Percentiles rank a stretch among this genome's conserved stretches.
Conservation (phyloP, 306 rosid genomes). For the Senna siamea region DNA sequence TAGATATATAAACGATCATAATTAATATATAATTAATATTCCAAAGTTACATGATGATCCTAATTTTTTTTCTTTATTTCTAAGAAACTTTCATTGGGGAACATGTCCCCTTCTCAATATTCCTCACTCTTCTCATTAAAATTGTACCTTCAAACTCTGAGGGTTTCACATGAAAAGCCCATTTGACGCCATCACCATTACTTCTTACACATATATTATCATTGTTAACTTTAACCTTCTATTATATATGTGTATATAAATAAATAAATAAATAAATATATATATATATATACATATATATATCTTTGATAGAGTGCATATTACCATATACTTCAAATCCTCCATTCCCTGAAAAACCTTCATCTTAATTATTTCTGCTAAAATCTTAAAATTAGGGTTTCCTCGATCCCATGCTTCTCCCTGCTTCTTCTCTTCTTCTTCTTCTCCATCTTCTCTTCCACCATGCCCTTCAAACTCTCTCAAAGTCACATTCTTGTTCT, state of each 20-base stretch:
- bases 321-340: slow-evolving; percentile 41
- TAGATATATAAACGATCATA: slow-evolving; percentile 33
- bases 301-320: background rate
- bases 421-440: slow-evolving; percentile 73
- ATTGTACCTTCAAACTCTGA: slow-evolving; percentile 28
- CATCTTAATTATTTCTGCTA: background rate
- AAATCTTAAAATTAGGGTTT: slow-evolving; percentile 18
- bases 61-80: slow-evolving; percentile 46
- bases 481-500: slow-evolving; percentile 45
- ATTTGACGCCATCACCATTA: slow-evolving; percentile 31
- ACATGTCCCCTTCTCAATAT: slow-evolving; percentile 38
- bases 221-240: too few species aligned
- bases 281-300: too few species aligned
- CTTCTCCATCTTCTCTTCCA: slow-evolving; percentile 54
- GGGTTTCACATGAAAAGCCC: slow-evolving; percentile 44
- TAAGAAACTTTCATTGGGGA: slow-evolving; percentile 49
- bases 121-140: slow-evolving; percentile 40
- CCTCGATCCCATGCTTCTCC: slow-evolving; percentile 52
- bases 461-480: slow-evolving; percentile 74
- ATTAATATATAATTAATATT: background rate
- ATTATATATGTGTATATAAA: too few species aligned
- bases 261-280: too few species aligned
- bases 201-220: too few species aligned
- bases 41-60: slow-evolving; percentile 47
- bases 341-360: background rate